Base-by-base conservation (phyloP, 2,329 filamentous ascomycete genomes). In the Aspergillus tamarii region DNA sequence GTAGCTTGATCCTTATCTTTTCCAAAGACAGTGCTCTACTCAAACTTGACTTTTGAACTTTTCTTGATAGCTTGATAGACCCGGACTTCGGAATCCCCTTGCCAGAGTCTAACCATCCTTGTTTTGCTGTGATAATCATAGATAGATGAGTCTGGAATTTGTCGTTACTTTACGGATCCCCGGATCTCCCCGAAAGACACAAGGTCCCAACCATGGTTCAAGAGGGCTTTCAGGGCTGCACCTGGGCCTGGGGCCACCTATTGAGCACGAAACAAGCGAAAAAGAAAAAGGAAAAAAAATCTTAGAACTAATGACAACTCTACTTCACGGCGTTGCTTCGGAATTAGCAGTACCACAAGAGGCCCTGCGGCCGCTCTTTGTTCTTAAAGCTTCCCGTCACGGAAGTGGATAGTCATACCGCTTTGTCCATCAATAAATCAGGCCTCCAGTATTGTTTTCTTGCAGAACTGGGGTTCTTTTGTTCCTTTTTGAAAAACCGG, bases 131-230 rank as follows among this genome's bases (percentile, higher is more conserved):
- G 30, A 52, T 52, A 28, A 53, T 53, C 30, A 28, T 39, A 55
- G 52, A 55, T 55, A 55, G 52, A 55, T 39, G 34, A 36, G 34
- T 55, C 32, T 55, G 52, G 52, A 55, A 55, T 55, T n/a, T 55
- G 19, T 26, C 23, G 30, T 55, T 55, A 26, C 52, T 55, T 41
- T 55, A 16, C 52, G 52, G 52, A 55, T 36, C 32, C 32, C 36
- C 52, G 52, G 52, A 39, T 55, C 52, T 32, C 52, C 32, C 52
- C 32, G 52, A 55, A 21, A 39, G 52, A n/a, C 32, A 21, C 21
- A 30, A 21, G 32, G 52, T 19, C n/a, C 23, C 32, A 39, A 55
- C 52, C 52, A 55, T 55, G 52, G 52, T 55, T 39, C 52, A 11
- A 14, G n/a, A 39, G 21, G 52, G n/a, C 34, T 55, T 39, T n/a